Base-by-base conservation (phyloP, 768 basidiomycete species). In the Phylloporus sp. region DNA sequence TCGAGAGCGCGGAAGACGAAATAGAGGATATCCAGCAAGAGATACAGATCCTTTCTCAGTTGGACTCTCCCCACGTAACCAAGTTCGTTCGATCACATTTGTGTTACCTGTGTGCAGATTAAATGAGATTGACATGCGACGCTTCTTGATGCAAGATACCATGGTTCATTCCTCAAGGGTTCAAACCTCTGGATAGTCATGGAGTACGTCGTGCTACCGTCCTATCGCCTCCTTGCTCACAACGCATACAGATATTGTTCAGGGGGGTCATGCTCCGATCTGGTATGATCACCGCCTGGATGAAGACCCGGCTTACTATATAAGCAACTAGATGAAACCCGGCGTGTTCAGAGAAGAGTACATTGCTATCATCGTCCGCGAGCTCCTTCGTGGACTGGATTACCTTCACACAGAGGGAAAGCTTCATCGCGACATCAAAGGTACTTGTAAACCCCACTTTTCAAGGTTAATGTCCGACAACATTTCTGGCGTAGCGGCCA, bases 1-100 rank as follows among this genome's bases (percentile, higher is more conserved):
- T 99, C 26, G 96, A 99, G 69, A 92, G 90, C 62, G 96, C 96
- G 42, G 96, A 98, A 68, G 96, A 99, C 63, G 96, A 99, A 73
- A 97, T 98, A 62, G 96, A 98, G 66, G 96, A 98, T 70, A 98
- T 99, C 49, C 92, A 98, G 60, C 91, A 96, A 66, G 96, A 99
- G 68, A 98, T 99, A 46, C 91, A 96, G 68, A 98, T 99, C 52
- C 80, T 99, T 13, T 92, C 90, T 7, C 94, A 97, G 63, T 70
- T 99, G 55, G 95, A 98, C 68, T 97, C 93, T 21, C 85, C 90
- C 22, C 86, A 89, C 71, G 95, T 98, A 46, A 98, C 95, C 55
- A 95, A 91, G 89, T 93, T 58, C 64, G 84, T 76, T 51, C 46
- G 38, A 56, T 61, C 56, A 49, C 45, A 55, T 48, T 60, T 58